Evolutionary conservation across 2,329 filamentous ascomycete genomes (phyloP).

Genomic region (Fusarium sambucinum): DNA sequence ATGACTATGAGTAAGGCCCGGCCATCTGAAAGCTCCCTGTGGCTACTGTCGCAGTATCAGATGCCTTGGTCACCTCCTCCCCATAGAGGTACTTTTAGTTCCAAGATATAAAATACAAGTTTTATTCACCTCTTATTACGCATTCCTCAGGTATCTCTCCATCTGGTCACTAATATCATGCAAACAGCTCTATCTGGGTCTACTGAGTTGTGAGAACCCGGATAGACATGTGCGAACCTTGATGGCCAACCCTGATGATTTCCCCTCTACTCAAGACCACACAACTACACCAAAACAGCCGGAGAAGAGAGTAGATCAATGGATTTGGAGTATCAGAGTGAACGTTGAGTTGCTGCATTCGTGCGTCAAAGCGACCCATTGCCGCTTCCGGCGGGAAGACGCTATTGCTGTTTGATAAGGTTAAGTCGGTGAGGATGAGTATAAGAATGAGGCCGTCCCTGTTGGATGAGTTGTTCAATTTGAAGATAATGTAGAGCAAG

Average conservation of each 20-base stretch:
- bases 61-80: neutral
- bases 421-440: constrained; percentile 28
- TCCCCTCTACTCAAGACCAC: constrained; percentile 18
- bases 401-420: constrained; percentile 8
- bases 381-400: constrained; percentile 12
- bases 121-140: fast-evolving
- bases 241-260: constrained; percentile 50
- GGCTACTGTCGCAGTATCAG: neutral
- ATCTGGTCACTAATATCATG: constrained; percentile 19
- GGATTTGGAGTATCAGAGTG: constrained; percentile 1
- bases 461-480: neutral
- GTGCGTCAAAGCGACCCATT: constrained; percentile 9
- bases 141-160: neutral
- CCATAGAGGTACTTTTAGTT: constrained; percentile 14
- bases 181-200: constrained; percentile 5
- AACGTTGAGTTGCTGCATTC: constrained; percentile 6
- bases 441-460: constrained; percentile 37
- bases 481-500: neutral
- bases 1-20: too few species aligned
- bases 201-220: constrained; percentile 41
- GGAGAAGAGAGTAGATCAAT: constrained; percentile 3
- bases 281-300: constrained; percentile 7
- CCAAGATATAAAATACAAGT: constrained; percentile 14
- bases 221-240: constrained; percentile 45
- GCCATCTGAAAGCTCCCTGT: too few species aligned